These are phyloP conservation scores for Neoascochyta sp. DNA, from an alignment of 2,329 filamentous ascomycete genomes.

Conservation along the genomic window DNA sequence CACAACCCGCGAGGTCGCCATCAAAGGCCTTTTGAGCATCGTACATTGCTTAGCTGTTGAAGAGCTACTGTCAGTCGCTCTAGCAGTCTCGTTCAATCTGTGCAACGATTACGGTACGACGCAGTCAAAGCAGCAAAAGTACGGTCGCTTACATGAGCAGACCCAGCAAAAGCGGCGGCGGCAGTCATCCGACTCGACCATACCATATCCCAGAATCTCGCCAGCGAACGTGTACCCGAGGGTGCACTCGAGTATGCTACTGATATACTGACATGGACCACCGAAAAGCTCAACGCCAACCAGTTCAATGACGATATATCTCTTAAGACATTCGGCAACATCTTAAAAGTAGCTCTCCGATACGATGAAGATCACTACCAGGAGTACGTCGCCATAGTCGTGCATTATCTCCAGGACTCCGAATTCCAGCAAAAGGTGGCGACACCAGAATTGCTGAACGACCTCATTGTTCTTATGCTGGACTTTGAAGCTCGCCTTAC, in stretches of 20 bases:
- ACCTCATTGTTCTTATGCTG: conserved; percentile 28
- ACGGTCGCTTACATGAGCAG: conserved; percentile 25
- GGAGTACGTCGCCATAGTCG: conserved; percentile 30
- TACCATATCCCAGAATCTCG: conserved; percentile 24
- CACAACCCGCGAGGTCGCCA: conserved; percentile 28
- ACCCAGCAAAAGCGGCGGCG: conserved; percentile 34
- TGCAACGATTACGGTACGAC: conserved; percentile 41
- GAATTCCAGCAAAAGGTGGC: conserved; percentile 34
- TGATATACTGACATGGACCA: conserved; percentile 35
- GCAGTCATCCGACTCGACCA: conserved; percentile 34
- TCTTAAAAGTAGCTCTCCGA: conserved; percentile 25
- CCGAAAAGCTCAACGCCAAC: conserved; percentile 32
- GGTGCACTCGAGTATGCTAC: conserved; percentile 33
- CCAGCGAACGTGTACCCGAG: conserved; percentile 25
- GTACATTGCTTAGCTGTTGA: conserved; percentile 21
- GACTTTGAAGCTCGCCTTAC: conserved; percentile 30
- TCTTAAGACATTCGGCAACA: conserved; percentile 22
- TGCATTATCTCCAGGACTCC: conserved; percentile 35
- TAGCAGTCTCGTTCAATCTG: conserved; percentile 45
- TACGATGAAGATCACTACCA: conserved; percentile 36
- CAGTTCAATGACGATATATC: conserved; percentile 33
- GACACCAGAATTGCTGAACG: conserved; percentile 25
- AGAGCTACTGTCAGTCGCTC: conserved; percentile 25
- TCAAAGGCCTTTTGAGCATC: conserved; percentile 24
- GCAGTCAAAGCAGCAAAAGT: no score